Conservation (phyloP, 345 rosid genomes). For the Arabis alpina region DNA sequence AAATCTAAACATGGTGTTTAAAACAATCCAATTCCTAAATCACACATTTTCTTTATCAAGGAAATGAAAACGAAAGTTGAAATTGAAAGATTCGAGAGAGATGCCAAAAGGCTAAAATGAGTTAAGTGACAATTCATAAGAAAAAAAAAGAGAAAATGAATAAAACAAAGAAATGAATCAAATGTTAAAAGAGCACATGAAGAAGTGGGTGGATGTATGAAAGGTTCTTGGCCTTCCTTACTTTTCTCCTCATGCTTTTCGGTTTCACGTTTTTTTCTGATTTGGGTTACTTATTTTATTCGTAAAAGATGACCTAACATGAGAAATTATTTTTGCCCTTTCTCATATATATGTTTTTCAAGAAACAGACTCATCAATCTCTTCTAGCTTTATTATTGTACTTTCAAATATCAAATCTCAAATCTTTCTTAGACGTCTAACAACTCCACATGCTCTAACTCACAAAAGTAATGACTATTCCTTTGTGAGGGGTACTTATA, state of each 20-base stretch:
- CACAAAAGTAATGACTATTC: neutral
- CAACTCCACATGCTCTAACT: constrained; percentile 9
- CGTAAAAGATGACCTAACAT: constrained; percentile 7
- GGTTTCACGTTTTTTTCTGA: neutral
- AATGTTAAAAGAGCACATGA: constrained; percentile 9
- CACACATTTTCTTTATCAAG: neutral
- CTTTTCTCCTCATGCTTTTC: constrained; percentile 11
- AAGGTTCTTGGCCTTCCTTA: constrained; percentile 13
- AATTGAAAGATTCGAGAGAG: constrained; percentile 1
- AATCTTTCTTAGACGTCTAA: neutral
- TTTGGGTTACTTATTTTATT: constrained; percentile 1
- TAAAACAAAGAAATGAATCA: neutral
- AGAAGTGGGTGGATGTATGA: constrained; percentile 12
- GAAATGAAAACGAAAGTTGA: constrained; percentile 4
- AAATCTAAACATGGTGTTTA: too few species aligned
- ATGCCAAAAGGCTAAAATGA: constrained; percentile 12
- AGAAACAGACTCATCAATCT: neutral
- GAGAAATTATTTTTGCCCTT: neutral
- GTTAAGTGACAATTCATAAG: constrained; percentile 21
- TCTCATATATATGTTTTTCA: neutral
- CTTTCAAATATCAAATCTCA: neutral
- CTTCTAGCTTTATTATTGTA: constrained; percentile 4
- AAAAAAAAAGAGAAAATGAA: neutral
- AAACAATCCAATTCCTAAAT: neutral
- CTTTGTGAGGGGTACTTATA: neutral